Percentiles rank a stretch among this genome's conserved stretches.
phyloP scores from a whole-genome alignment of 176 grass and related monocot species.

The Oryza punctata region DNA sequence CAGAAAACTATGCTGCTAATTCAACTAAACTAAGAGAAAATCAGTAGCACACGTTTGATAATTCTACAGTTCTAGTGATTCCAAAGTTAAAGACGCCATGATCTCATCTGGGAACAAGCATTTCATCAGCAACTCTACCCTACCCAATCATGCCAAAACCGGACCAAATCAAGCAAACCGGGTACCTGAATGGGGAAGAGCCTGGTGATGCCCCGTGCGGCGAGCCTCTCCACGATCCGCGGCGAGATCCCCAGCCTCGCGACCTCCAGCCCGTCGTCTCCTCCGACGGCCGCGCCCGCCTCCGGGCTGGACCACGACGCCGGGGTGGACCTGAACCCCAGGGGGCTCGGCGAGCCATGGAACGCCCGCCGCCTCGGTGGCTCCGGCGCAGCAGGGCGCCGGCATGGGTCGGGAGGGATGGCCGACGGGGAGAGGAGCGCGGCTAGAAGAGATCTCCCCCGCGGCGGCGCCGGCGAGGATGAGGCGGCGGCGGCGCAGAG shows the following conservation, averaged over 20 bases:
- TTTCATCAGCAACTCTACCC: not conserved
- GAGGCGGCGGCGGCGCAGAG: slow-evolving; percentile 27
- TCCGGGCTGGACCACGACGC: slow-evolving; percentile 10
- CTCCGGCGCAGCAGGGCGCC: not conserved
- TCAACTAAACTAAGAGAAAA: not conserved
- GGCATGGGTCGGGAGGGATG: not conserved
- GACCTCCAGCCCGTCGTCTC: slow-evolving; percentile 66
- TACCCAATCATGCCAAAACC: not conserved
- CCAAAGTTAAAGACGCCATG: not conserved
- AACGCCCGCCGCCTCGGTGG: slow-evolving; percentile 54
- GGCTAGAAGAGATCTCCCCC: slow-evolving; percentile 29
- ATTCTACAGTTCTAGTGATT: not conserved
- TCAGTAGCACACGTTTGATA: not conserved
- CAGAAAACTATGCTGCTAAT: not conserved
- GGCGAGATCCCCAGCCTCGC: slow-evolving; percentile 73
- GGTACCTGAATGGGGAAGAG: slow-evolving; percentile 95
- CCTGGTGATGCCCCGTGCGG: slow-evolving; percentile 69
- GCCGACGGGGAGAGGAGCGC: slow-evolving; percentile 30
- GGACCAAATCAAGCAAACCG: not conserved
- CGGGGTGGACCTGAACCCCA: slow-evolving; percentile 51
- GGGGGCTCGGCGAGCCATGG: slow-evolving; percentile 39
- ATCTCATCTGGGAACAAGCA: not conserved
- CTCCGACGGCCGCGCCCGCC: slow-evolving; percentile 40
- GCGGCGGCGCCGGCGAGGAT: slow-evolving; percentile 31
- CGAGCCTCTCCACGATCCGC: slow-evolving; percentile 71